phyloP scores from a whole-genome alignment of 345 rosid genomes.

The Clarkia xantiana region DNA sequence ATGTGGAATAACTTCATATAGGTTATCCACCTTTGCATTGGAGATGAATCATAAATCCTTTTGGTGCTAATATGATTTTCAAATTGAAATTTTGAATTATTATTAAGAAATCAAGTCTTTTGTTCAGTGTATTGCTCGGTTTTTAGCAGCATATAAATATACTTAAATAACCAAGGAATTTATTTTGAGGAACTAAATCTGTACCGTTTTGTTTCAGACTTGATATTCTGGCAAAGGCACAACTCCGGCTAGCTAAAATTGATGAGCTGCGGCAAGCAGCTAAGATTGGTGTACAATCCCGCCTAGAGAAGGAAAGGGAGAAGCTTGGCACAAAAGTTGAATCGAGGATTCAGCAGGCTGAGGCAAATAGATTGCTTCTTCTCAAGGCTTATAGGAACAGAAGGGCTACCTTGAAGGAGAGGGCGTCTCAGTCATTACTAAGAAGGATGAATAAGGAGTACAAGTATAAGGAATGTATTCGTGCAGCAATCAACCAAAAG shows the following conservation, averaged over 20 bases:
- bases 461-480: conserved; percentile 75
- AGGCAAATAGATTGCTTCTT: conserved; percentile 79
- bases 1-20: too few relatives aligned
- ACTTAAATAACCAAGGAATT: too few relatives aligned
- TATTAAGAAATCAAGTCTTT: too few relatives aligned
- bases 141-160: too few relatives aligned
- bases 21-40: too few relatives aligned
- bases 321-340: conserved; percentile 75
- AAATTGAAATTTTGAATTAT: too few relatives aligned
- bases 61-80: too few relatives aligned
- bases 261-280: conserved; percentile 94
- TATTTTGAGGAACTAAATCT: too few relatives aligned
- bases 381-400: conserved; percentile 59
- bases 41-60: too few relatives aligned
- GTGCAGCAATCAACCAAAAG: conserved; percentile 78
- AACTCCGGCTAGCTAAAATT: conserved; percentile 65
- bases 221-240: conserved; percentile 67
- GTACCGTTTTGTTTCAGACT: conserved; percentile 23
- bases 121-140: too few relatives aligned
- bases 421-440: conserved; percentile 63
- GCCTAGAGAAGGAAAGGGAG: conserved; percentile 65
- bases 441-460: conserved; percentile 73
- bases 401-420: conserved; percentile 66
- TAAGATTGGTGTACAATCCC: conserved; percentile 59
- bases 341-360: conserved; percentile 71